Evolutionary conservation across 2,329 filamentous ascomycete genomes (phyloP).

Genomic region (Xenoacremonium recifei): DNA sequence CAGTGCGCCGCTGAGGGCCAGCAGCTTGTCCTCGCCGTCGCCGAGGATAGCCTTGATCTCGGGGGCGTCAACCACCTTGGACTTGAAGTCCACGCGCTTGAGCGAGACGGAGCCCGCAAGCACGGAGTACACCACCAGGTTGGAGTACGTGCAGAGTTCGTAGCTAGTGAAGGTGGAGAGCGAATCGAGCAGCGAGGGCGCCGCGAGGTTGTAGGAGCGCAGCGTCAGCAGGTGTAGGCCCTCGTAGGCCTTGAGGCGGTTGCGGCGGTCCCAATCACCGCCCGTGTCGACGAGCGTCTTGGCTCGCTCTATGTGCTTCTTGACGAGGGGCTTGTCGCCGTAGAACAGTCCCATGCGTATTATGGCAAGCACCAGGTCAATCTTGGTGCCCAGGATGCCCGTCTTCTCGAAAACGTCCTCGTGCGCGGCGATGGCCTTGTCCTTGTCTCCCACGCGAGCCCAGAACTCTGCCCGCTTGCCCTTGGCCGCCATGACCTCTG

Average conservation of each 20-base stretch:
- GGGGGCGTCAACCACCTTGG: conserved; percentile 95
- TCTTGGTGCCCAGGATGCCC: conserved; percentile 94
- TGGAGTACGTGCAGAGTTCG: conserved; percentile 96
- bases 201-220: conserved; percentile 85
- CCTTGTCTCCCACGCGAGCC: conserved; percentile 96
- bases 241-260: conserved; percentile 97
- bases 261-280: conserved; percentile 97
- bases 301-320: conserved; percentile 90
- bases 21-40: conserved; percentile 81
- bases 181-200: conserved; percentile 91
- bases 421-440: conserved; percentile 89
- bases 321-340: conserved; percentile 85
- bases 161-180: conserved; percentile 98
- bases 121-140: conserved; percentile 91
- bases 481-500: conserved; percentile 86
- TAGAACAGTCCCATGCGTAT: conserved; percentile 96
- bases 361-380: conserved; percentile 94
- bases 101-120: conserved; percentile 91
- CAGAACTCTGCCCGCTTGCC: conserved; percentile 96
- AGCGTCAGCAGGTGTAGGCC: conserved; percentile 90
- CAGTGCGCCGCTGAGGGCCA: conserved; percentile 75
- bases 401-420: conserved; percentile 96
- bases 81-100: conserved; percentile 98
- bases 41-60: conserved; percentile 98
- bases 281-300: conserved; percentile 89